These are phyloP conservation scores for Circinella umbellata DNA, from an alignment of 371 early-diverging fungal genomes.

Conservation along the genomic window DNA sequence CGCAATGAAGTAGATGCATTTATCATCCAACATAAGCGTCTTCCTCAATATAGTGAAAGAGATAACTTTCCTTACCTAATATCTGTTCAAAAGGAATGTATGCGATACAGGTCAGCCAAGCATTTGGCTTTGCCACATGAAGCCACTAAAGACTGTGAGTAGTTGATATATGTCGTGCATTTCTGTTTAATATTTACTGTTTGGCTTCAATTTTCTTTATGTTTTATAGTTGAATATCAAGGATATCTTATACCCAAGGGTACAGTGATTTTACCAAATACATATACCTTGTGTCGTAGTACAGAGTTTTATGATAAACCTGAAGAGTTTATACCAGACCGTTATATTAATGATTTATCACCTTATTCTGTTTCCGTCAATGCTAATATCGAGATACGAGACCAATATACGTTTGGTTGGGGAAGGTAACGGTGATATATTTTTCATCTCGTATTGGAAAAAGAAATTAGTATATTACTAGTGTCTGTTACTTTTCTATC, in stretches of 20 bases:
- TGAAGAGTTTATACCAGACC: conserved; percentile 12
- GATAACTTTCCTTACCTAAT: conserved; percentile 17
- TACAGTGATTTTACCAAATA: conserved; percentile 10
- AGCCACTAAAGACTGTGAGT: conserved; percentile 21
- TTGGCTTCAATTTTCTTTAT: too few species aligned
- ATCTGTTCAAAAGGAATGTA: conserved; percentile 14
- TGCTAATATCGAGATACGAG: conserved; percentile 13
- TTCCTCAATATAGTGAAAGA: conserved; percentile 24
- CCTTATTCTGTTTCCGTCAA: conserved; percentile 10
- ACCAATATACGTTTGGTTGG: conserved; percentile 16
- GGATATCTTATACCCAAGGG: conserved; percentile 20
- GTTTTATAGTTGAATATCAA: conserved; percentile 11
- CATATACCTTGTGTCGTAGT: conserved; percentile 6
- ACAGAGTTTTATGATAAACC: conserved; percentile 10
- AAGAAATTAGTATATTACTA: too few species aligned
- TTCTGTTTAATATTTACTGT: background rate
- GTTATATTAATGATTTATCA: conserved; percentile 16
- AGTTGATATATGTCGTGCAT: too few species aligned
- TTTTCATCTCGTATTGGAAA: too few species aligned
- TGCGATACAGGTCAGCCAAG: conserved; percentile 9
- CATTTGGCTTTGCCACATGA: conserved; percentile 17
- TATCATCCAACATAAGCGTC: conserved; percentile 17
- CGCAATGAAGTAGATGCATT: conserved; percentile 20
- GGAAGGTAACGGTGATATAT: conserved; percentile 2
- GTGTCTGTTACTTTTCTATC: too few species aligned